Conservation (phyloP, 2,329 filamentous ascomycete species). For the Sporothrix pseudoabietina region DNA sequence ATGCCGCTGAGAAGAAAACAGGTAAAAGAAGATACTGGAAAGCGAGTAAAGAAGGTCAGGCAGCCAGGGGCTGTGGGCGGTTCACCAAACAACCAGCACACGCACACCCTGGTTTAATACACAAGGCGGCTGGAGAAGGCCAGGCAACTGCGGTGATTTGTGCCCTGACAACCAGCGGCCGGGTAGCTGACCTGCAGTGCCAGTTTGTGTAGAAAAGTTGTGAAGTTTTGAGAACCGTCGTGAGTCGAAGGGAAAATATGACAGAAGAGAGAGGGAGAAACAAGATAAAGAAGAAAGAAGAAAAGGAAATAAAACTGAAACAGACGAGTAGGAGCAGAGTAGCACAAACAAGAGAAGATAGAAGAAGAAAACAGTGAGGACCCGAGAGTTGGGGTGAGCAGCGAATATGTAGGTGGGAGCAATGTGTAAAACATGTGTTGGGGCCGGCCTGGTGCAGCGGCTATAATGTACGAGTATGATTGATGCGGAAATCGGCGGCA, state of each 20-base stretch:
- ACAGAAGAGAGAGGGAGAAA: neutral
- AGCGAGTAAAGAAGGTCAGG: neutral
- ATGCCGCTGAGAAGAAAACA: neutral
- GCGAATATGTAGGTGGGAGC: conserved; percentile 26
- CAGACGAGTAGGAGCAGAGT: neutral
- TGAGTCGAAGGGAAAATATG: neutral
- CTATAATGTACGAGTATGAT: conserved; percentile 17
- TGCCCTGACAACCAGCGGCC: conserved; percentile 4
- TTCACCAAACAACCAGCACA: neutral
- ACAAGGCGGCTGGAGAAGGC: neutral
- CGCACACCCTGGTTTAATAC: neutral
- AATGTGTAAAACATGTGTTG: neutral
- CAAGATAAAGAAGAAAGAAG: conserved; percentile 46
- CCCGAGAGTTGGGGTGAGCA: conserved; percentile 6
- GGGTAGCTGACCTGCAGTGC: neutral
- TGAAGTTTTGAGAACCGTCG: neutral
- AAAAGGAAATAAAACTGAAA: neutral
- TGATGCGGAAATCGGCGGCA: neutral
- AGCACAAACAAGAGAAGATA: neutral
- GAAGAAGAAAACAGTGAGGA: neutral
- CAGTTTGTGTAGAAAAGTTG: neutral
- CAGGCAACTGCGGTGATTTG: neutral
- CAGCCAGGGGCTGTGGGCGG: neutral
- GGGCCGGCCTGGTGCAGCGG: conserved; percentile 17
- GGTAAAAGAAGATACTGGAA: neutral